Evolutionary conservation across 179 eudicot genomes (phyloP).

Genomic region (Spergularia azorica): DNA sequence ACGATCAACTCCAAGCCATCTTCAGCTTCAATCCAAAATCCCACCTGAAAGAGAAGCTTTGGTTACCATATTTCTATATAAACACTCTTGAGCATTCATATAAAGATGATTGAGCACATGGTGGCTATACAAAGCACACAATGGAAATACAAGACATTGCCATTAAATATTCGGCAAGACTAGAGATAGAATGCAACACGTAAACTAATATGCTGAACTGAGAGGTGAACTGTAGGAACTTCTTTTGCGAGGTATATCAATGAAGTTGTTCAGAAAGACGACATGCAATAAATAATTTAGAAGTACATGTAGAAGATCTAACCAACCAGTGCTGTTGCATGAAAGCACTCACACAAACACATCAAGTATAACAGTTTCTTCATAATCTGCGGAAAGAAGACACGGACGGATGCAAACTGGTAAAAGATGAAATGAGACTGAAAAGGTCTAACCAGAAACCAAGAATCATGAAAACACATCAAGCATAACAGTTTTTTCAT

Average conservation of each 20-base stretch:
- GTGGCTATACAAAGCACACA: background rate
- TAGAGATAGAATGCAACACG: background rate
- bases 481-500: no score
- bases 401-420: background rate
- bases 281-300: background rate
- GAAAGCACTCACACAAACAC: no score
- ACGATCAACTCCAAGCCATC: background rate
- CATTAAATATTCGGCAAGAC: background rate
- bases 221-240: background rate
- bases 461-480: no score
- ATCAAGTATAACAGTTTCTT: no score
- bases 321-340: no score
- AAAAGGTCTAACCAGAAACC: background rate
- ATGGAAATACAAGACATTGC: background rate
- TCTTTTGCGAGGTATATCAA: background rate
- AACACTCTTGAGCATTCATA: background rate
- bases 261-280: background rate
- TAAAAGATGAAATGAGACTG: no score
- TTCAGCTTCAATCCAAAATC: background rate
- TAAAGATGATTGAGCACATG: background rate
- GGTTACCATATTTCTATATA: background rate
- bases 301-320: background rate
- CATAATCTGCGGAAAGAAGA: background rate
- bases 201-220: background rate
- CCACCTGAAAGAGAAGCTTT: conserved; percentile 2